These are phyloP conservation scores for Blastobotrys petasosporus DNA, from an alignment of 1,139 yeast genomes.

Conservation along the genomic window DNA sequence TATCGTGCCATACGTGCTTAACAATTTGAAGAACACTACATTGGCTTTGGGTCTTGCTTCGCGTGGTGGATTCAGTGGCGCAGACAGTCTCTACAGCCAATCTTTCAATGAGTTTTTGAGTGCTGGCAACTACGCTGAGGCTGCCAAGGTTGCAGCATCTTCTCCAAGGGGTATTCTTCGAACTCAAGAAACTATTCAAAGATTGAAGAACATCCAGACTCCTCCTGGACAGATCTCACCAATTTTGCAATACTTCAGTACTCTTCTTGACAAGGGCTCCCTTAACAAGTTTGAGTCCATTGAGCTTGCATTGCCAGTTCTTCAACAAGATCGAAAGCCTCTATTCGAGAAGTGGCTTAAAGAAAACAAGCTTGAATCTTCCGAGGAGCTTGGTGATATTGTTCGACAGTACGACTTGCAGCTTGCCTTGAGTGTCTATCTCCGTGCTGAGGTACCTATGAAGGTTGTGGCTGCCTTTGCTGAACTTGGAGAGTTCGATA, in stretches of 20 bases:
- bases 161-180: conserved; percentile 77
- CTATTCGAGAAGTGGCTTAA: conserved; percentile 94
- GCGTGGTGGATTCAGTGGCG: conserved; percentile 96
- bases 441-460: conserved; percentile 76
- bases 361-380: conserved; percentile 87
- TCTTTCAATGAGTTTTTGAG: conserved; percentile 83
- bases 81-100: conserved; percentile 83
- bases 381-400: conserved; percentile 95
- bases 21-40: conserved; percentile 77
- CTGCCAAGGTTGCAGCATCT: conserved; percentile 96
- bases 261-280: conserved; percentile 86
- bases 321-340: conserved; percentile 93
- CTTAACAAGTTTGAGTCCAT: conserved; percentile 90
- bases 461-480: conserved; percentile 92
- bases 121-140: conserved; percentile 83
- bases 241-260: conserved; percentile 85
- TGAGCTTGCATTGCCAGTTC: conserved; percentile 91
- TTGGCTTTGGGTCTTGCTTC: conserved; percentile 86
- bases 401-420: conserved; percentile 83
- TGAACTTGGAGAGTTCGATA: conserved; percentile 94
- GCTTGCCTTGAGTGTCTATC: conserved; percentile 84
- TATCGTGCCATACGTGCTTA: conserved; percentile 83
- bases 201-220: conserved; percentile 87
- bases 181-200: conserved; percentile 90
- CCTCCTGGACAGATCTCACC: conserved; percentile 96